Evolutionary conservation across 2,329 filamentous ascomycete species (phyloP).

Genomic region (Paecilomyces sp.): DNA sequence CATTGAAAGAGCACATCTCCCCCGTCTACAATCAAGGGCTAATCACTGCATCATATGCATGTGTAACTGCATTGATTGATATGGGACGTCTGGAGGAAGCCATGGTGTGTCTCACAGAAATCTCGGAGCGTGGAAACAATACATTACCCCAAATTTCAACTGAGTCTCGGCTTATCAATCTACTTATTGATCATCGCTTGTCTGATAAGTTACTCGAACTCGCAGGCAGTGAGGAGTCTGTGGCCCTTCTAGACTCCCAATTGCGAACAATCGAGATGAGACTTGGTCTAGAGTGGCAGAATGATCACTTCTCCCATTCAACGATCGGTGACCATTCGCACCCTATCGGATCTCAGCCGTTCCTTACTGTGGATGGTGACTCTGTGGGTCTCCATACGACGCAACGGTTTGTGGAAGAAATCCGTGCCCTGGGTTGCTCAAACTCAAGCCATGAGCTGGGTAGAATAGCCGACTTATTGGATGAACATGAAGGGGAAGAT

Average conservation of each 20-base stretch:
- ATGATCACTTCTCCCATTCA: conserved; percentile 11
- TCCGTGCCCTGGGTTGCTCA: conserved; percentile 22
- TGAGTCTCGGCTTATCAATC: conserved; percentile 10
- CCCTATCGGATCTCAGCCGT: conserved; percentile 12
- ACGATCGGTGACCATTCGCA: conserved; percentile 10
- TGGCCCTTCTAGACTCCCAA: conserved; percentile 16
- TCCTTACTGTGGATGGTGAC: conserved; percentile 18
- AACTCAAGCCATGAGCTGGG: conserved; percentile 19
- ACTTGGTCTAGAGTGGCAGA: conserved; percentile 23
- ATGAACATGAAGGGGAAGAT: conserved; percentile 26
- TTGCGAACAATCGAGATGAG: conserved; percentile 21
- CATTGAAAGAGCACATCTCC: conserved; percentile 8
- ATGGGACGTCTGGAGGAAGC: conserved; percentile 15
- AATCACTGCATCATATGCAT: conserved; percentile 15
- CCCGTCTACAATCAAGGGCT: neutral
- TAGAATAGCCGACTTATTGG: conserved; percentile 21
- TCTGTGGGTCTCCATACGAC: conserved; percentile 14
- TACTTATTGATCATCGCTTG: conserved; percentile 16
- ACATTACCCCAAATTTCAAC: conserved; percentile 18
- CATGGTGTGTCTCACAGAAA: conserved; percentile 13
- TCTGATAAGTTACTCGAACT: conserved; percentile 15
- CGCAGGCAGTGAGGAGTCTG: conserved; percentile 13
- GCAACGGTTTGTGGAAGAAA: conserved; percentile 18
- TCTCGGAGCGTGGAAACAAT: conserved; percentile 14
- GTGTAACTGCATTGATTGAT: conserved; percentile 17